These are phyloP conservation scores for Mallotus nudiflorus DNA, from an alignment of 345 rosid genomes.

Conservation along the genomic window DNA sequence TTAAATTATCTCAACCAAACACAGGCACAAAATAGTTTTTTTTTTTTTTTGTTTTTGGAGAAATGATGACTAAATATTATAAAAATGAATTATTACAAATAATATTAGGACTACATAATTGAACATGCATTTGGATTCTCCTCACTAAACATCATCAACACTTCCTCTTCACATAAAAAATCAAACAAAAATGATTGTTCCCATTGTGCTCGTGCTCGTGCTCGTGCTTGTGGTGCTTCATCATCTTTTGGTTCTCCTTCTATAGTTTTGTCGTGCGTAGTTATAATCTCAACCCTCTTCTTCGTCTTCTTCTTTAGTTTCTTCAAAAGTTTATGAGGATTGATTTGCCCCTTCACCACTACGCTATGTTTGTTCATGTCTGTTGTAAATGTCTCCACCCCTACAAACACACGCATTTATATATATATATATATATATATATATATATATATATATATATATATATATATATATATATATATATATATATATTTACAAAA, in stretches of 20 bases:
- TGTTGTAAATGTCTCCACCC: slow-evolving; percentile 66
- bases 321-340: slow-evolving; percentile 61
- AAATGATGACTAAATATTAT: too few relatives aligned
- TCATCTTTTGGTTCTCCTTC: background rate
- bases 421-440: too few relatives aligned
- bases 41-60: too few relatives aligned
- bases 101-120: slow-evolving; percentile 31
- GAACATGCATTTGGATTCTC: slow-evolving; percentile 74
- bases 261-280: slow-evolving; percentile 23
- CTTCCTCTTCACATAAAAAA: slow-evolving; percentile 25
- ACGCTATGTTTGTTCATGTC: slow-evolving; percentile 68
- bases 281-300: slow-evolving; percentile 53
- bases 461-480: too few relatives aligned
- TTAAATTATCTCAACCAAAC: too few relatives aligned
- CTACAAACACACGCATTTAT: too few relatives aligned
- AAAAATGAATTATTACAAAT: too few relatives aligned
- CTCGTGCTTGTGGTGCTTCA: background rate
- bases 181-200: slow-evolving; percentile 10
- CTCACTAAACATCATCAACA: slow-evolving; percentile 53
- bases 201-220: background rate
- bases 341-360: slow-evolving; percentile 52
- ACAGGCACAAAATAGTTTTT: too few relatives aligned
- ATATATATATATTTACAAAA: too few relatives aligned
- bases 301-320: slow-evolving; percentile 69
- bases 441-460: too few relatives aligned